Evolutionary conservation across 2,329 filamentous ascomycete species (phyloP).

Genomic region (Pyrenophora teres): DNA sequence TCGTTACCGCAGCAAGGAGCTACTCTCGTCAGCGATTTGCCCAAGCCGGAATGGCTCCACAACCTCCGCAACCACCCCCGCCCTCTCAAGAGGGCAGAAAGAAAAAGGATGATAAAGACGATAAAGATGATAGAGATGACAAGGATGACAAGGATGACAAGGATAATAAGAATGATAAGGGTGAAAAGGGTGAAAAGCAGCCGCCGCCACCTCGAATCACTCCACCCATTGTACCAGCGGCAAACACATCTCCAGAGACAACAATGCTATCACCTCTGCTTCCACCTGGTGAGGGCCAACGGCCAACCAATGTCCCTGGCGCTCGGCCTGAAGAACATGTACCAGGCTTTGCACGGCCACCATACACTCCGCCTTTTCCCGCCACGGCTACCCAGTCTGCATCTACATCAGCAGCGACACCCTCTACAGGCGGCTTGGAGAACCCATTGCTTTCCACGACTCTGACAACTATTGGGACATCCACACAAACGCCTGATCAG

Average conservation of each 20-base stretch:
- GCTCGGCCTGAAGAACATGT: background rate
- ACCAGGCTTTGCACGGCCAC: background rate
- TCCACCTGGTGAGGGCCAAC: background rate
- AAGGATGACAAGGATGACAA: background rate
- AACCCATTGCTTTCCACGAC: slow-evolving; percentile 1
- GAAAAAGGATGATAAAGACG: slow-evolving; percentile 5
- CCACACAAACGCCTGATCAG: background rate
- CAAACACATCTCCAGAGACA: background rate
- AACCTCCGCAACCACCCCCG: background rate
- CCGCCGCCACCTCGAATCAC: background rate
- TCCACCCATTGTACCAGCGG: background rate
- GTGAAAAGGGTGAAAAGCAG: background rate
- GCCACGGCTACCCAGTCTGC: slow-evolving; percentile 3
- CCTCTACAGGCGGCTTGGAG: background rate
- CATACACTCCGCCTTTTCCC: background rate
- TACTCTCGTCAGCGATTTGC: slow-evolving; percentile 26
- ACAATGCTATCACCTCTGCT: background rate
- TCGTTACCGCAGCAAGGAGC: slow-evolving; percentile 8
- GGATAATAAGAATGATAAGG: too few species aligned
- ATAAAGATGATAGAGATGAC: too few species aligned
- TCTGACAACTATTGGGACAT: background rate
- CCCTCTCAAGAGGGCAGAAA: slow-evolving; percentile 3
- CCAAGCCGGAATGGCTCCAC: slow-evolving; percentile 23
- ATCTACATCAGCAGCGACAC: slow-evolving; percentile 5
- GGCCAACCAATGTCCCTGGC: background rate